phyloP scores from a whole-genome alignment of 2,329 filamentous ascomycete genomes.

The Westerdykella ornata region DNA sequence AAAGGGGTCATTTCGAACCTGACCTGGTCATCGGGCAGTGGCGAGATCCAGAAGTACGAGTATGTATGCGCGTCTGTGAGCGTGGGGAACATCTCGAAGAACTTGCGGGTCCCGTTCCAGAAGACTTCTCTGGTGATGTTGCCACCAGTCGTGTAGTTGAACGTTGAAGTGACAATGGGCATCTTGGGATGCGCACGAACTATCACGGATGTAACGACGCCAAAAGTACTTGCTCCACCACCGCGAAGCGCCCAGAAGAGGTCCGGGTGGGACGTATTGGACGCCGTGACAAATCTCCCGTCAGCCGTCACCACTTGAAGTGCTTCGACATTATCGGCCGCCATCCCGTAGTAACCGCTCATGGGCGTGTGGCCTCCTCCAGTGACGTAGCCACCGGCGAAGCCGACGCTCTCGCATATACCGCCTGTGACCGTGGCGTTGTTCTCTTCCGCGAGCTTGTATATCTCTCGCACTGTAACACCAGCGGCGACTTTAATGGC shows the following conservation, averaged over 20 bases:
- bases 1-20: slow-evolving; percentile 32
- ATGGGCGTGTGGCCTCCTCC: slow-evolving; percentile 50
- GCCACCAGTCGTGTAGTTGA: slow-evolving; percentile 23
- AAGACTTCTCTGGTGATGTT: slow-evolving; percentile 33
- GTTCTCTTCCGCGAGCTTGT: slow-evolving; percentile 5
- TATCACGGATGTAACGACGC: slow-evolving; percentile 29
- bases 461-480: slow-evolving; percentile 7
- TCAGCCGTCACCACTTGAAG: slow-evolving; percentile 14
- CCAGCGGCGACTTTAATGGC: slow-evolving; percentile 10
- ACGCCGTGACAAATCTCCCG: slow-evolving; percentile 20
- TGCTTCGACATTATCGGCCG: slow-evolving; percentile 19
- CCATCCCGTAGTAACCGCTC: slow-evolving; percentile 38
- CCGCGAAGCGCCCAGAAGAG: slow-evolving; percentile 35
- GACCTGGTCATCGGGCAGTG: slow-evolving; percentile 6
- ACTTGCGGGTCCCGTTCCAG: slow-evolving; percentile 27
- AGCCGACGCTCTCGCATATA: slow-evolving; percentile 42
- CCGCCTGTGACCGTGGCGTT: slow-evolving; percentile 10
- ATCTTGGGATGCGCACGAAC: slow-evolving; percentile 32
- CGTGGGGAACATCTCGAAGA: slow-evolving; percentile 28
- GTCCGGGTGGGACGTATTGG: slow-evolving; percentile 26
- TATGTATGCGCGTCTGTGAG: slow-evolving; percentile 35
- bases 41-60: slow-evolving; percentile 20
- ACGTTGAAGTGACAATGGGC: slow-evolving; percentile 20
- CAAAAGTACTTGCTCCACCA: slow-evolving; percentile 32
- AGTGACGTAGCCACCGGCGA: slow-evolving; percentile 26